A percentile compares a stretch with the other conserved stretches of the same genome.
Evolutionary conservation across 306 rosid genomes (phyloP).

Genomic region (Dalbergia oliveri): DNA sequence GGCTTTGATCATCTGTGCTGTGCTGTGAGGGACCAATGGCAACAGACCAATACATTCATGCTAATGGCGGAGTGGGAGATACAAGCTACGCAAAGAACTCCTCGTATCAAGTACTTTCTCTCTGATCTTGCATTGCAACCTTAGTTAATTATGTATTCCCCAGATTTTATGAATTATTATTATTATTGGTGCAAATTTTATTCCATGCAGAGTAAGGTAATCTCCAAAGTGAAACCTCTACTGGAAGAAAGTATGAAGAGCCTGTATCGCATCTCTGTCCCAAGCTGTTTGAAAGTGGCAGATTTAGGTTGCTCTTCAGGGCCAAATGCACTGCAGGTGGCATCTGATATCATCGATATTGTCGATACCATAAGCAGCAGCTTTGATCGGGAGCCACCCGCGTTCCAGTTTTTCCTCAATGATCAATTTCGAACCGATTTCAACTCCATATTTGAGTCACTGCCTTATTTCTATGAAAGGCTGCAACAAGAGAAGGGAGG

Average conservation of each 20-base stretch:
- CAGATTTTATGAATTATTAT: no score
- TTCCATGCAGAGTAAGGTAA: constrained; percentile 27
- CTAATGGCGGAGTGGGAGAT: constrained; percentile 39
- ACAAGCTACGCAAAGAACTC: constrained; percentile 47
- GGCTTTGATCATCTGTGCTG: neutral
- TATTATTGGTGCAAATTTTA: neutral
- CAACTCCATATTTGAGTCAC: constrained; percentile 45
- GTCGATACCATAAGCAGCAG: neutral
- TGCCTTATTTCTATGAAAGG: constrained; percentile 49
- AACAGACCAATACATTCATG: neutral
- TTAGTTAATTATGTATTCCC: no score
- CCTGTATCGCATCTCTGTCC: constrained; percentile 5
- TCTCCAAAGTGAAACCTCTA: constrained; percentile 35
- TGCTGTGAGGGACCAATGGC: constrained; percentile 16
- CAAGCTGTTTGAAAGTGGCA: constrained; percentile 49
- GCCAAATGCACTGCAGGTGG: constrained; percentile 41
- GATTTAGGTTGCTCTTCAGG: constrained; percentile 66
- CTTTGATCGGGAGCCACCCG: neutral
- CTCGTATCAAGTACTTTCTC: constrained; percentile 13
- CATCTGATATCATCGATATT: neutral
- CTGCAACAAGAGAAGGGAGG: constrained; percentile 19
- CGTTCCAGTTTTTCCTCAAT: constrained; percentile 39
- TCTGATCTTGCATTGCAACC: neutral
- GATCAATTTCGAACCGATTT: constrained; percentile 46
- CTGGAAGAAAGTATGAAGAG: constrained; percentile 37